Evolutionary conservation across 164 flowering plant genomes (phyloP).

Genomic region (Euptelea pleiosperma): DNA sequence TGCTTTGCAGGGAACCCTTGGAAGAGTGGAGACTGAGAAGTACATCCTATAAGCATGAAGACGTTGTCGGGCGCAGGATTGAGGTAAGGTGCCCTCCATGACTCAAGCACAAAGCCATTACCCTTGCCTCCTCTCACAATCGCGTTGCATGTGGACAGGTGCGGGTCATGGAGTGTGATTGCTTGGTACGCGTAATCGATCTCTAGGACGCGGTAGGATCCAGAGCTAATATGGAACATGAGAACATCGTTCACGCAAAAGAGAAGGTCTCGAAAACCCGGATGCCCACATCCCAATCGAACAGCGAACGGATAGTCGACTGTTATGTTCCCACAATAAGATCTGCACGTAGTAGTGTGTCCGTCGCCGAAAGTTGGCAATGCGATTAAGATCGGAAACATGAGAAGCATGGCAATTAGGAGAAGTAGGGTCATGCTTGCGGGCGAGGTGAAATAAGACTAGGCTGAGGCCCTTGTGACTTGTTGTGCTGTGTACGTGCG

Average conservation of each 20-base stretch:
- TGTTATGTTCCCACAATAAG: conserved; percentile 83
- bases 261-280: conserved; percentile 65
- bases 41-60: conserved; percentile 82
- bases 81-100: conserved; percentile 60
- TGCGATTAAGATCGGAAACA: conserved; percentile 5
- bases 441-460: background rate
- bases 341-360: conserved; percentile 41
- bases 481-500: no score
- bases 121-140: conserved; percentile 58
- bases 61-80: conserved; percentile 67
- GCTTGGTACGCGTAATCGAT: conserved; percentile 79
- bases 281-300: conserved; percentile 78
- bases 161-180: conserved; percentile 73
- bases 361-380: conserved; percentile 12
- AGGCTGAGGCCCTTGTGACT: no score
- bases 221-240: conserved; percentile 83
- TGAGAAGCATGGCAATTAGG: conserved; percentile 7
- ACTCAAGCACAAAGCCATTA: conserved; percentile 74
- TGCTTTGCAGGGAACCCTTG: conserved; percentile 82
- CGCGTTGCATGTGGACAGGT: conserved; percentile 68
- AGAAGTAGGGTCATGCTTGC: conserved; percentile 24
- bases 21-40: conserved; percentile 70
- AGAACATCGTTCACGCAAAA: conserved; percentile 84
- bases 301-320: conserved; percentile 77
- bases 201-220: conserved; percentile 79